Evolutionary conservation across 768 basidiomycete genomes (phyloP), one percentile per base, ranked within the genome.

Genomic region (Tylopilus intermedius): DNA sequence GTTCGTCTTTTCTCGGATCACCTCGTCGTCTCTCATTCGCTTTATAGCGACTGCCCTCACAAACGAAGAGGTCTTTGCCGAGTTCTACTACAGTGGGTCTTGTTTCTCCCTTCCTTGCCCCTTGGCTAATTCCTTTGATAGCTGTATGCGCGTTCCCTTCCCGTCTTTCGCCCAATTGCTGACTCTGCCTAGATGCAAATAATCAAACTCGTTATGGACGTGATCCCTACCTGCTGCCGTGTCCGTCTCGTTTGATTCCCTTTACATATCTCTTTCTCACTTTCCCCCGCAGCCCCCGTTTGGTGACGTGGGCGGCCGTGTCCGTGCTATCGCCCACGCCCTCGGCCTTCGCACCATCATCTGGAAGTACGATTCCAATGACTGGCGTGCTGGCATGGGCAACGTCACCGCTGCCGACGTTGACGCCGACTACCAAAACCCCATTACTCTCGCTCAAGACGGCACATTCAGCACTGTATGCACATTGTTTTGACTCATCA

Each of bases 251-350:
- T 14, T 33, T 5, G 21, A 14, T 51, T 43, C 1, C 2, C 9
- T 8, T 9, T 18, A 22, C 51, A n/a, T 24, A 24, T 18, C 11
- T n/a, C 8, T 11, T 24, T 15, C 48, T 41, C 30, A 57, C 38
- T 3, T 37, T 35, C 10, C 35, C 14, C 9, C 22, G 29, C 52
- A 81, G 79, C 82, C 84, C 30, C 83, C 84, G 1, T 84, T 71
- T 56, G 84, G 83, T 43, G 83, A 86, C 53, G 71, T 85, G 18
- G 90, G 92, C 40, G 83, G 85, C 67, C 86, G 90, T 47, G 81
- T 91, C 40, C 80, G 90, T 32, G 73, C 79, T 33, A 84, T 92
- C 51, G 81, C 84, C 3, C 64, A 81, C 22, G 81, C 76, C 9
- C 80, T 91, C 58, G 82, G 82, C 35, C 71, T 91, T 14, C 78